phyloP scores from a whole-genome alignment of 2,329 filamentous ascomycete genomes.

The Hypoxylon sp. region DNA sequence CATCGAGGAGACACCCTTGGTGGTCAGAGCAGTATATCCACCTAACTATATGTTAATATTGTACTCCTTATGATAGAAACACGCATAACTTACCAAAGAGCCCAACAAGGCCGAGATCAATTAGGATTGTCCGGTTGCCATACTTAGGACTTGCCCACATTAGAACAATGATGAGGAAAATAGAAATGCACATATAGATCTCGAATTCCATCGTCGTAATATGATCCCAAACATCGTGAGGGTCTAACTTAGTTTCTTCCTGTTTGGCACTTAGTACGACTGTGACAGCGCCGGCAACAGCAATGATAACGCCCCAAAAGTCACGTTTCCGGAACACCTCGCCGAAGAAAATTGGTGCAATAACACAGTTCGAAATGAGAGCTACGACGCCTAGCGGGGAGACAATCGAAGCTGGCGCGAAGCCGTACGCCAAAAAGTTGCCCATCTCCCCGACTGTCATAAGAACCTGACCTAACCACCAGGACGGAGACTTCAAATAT shows the following conservation, averaged over 20 bases:
- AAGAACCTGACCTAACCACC: slow-evolving; percentile 94
- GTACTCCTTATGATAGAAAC: slow-evolving; percentile 20
- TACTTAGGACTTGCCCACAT: slow-evolving; percentile 88
- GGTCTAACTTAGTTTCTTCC: slow-evolving; percentile 90
- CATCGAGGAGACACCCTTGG: slow-evolving; percentile 96
- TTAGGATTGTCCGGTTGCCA: slow-evolving; percentile 87
- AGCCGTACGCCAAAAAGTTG: slow-evolving; percentile 97
- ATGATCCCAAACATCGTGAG: slow-evolving; percentile 88
- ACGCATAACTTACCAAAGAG: slow-evolving; percentile 79
- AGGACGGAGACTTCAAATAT: slow-evolving; percentile 92
- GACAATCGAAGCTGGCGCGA: slow-evolving; percentile 96
- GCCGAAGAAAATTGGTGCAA: slow-evolving; percentile 93
- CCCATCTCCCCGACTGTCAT: slow-evolving; percentile 95
- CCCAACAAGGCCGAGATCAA: slow-evolving; percentile 93
- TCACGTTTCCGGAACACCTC: slow-evolving; percentile 89
- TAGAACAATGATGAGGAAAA: slow-evolving; percentile 78
- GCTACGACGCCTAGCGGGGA: slow-evolving; percentile 97
- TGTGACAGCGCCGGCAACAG: slow-evolving; percentile 88
- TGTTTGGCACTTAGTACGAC: slow-evolving; percentile 93
- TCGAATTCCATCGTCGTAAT: slow-evolving; percentile 93
- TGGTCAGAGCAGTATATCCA: slow-evolving; percentile 96
- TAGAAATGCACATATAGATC: slow-evolving; percentile 86
- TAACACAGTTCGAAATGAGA: slow-evolving; percentile 95
- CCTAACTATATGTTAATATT: slow-evolving; percentile 63
- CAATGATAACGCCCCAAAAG: slow-evolving; percentile 88